These are phyloP conservation scores for Zelopaecilomyces penicillatus DNA, from an alignment of 2,329 filamentous ascomycete genomes.

Conservation along the genomic window DNA sequence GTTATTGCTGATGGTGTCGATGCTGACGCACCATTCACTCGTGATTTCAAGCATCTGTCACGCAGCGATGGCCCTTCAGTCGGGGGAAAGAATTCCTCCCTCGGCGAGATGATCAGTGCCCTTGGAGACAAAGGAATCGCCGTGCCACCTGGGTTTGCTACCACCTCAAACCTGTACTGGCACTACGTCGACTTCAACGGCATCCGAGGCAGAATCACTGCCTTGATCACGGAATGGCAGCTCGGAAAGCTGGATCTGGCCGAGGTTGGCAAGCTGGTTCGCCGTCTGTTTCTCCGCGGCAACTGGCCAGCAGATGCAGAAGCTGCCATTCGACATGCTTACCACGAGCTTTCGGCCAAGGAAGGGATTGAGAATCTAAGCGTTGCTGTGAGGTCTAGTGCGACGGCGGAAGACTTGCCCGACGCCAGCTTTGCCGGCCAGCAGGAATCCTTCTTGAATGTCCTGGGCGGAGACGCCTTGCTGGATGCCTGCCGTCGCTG, in stretches of 20 bases:
- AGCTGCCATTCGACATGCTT: slow-evolving; percentile 19
- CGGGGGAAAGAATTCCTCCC: slow-evolving; percentile 30
- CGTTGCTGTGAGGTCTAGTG: slow-evolving; percentile 31
- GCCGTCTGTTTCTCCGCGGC: slow-evolving; percentile 22
- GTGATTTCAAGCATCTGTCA: slow-evolving; percentile 1
- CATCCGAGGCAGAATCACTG: slow-evolving; percentile 21
- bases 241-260: slow-evolving; percentile 17
- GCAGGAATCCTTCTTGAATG: slow-evolving; percentile 29
- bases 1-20: no score
- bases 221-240: slow-evolving; percentile 22
- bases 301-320: slow-evolving; percentile 21
- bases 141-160: slow-evolving; percentile 27
- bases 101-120: slow-evolving; percentile 28
- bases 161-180: slow-evolving; percentile 26
- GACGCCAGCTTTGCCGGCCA: slow-evolving; percentile 31
- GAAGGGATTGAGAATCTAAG: slow-evolving; percentile 15
- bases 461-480: slow-evolving; percentile 21
- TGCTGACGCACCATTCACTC: no score
- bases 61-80: slow-evolving; percentile 14
- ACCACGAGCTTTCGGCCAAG: slow-evolving; percentile 18
- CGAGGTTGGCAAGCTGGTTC: slow-evolving; percentile 22
- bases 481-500: slow-evolving; percentile 27
- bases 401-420: slow-evolving; percentile 30
- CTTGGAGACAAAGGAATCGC: slow-evolving; percentile 20
- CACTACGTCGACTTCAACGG: slow-evolving; percentile 23